Conservation (phyloP, 1,284 basidiomycete genomes). For the Cutaneotrichosporon dermatis region DNA sequence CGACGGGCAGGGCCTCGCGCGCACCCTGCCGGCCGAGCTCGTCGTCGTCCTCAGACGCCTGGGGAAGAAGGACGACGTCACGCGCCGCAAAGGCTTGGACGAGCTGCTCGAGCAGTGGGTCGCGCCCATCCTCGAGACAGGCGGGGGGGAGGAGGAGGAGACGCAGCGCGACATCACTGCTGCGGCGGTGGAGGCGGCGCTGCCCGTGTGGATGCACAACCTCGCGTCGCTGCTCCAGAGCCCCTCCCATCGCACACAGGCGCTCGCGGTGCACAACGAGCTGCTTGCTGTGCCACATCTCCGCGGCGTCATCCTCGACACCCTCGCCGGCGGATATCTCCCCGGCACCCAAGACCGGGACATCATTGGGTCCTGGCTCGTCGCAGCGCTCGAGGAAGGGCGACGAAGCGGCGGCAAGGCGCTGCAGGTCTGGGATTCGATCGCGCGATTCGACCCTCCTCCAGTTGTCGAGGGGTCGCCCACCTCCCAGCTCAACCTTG, state of each 20-base stretch:
- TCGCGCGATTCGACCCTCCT: conserved; percentile 22
- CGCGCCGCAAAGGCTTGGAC: conserved; percentile 80
- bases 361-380: conserved; percentile 73
- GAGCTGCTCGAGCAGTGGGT: conserved; percentile 72
- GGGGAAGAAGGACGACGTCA: conserved; percentile 87
- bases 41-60: conserved; percentile 76
- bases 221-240: conserved; percentile 75
- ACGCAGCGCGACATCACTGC: conserved; percentile 50
- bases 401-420: conserved; percentile 36
- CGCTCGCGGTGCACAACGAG: conserved; percentile 65
- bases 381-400: conserved; percentile 45
- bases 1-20: conserved; percentile 76
- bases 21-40: conserved; percentile 73
- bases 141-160: conserved; percentile 48
- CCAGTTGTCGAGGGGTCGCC: not conserved
- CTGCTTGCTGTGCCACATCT: conserved; percentile 60
- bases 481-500: conserved; percentile 44
- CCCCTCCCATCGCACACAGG: conserved; percentile 69
- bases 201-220: conserved; percentile 90
- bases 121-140: conserved; percentile 9
- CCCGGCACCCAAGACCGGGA: conserved; percentile 62
- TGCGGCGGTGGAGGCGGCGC: conserved; percentile 44
- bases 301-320: conserved; percentile 58
- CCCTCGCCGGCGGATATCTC: conserved; percentile 50
- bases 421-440: conserved; percentile 33